These are phyloP conservation scores for Alternaria postmessia DNA, from an alignment of 2,329 filamentous ascomycete species.

Conservation along the genomic window DNA sequence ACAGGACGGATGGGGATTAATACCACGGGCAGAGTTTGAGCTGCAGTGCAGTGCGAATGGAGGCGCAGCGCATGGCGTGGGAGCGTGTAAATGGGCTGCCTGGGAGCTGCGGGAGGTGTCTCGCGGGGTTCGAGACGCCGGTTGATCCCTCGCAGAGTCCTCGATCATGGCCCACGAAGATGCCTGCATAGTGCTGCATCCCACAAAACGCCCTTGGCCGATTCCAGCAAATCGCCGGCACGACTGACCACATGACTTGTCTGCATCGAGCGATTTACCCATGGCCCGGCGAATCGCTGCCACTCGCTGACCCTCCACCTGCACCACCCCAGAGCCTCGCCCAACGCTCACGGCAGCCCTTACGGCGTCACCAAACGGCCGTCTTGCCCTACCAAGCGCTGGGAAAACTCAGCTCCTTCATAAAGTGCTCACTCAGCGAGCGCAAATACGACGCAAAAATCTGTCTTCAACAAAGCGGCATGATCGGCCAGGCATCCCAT, in stretches of 20 bases:
- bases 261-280: conserved; percentile 21
- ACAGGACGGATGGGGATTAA: conserved; percentile 31
- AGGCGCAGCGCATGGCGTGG: conserved; percentile 37
- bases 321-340: conserved; percentile 25
- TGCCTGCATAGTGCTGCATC: conserved; percentile 26
- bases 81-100: conserved; percentile 26
- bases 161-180: conserved; percentile 33
- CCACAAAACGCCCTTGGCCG: conserved; percentile 22
- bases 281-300: conserved; percentile 23
- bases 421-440: conserved; percentile 12
- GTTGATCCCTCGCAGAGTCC: conserved; percentile 23
- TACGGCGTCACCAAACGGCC: background rate
- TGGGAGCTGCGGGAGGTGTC: conserved; percentile 16
- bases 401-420: conserved; percentile 5
- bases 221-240: conserved; percentile 28
- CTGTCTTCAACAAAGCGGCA: conserved; percentile 17
- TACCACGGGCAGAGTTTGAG: conserved; percentile 21
- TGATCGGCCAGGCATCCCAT: conserved; percentile 20
- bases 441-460: background rate
- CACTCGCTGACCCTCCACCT: conserved; percentile 16
- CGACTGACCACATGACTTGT: conserved; percentile 29
- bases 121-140: conserved; percentile 18
- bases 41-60: conserved; percentile 26
- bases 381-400: conserved; percentile 16
- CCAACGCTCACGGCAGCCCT: conserved; percentile 24